phyloP scores from a whole-genome alignment of 345 rosid species.

The Melastoma malabathricum region DNA sequence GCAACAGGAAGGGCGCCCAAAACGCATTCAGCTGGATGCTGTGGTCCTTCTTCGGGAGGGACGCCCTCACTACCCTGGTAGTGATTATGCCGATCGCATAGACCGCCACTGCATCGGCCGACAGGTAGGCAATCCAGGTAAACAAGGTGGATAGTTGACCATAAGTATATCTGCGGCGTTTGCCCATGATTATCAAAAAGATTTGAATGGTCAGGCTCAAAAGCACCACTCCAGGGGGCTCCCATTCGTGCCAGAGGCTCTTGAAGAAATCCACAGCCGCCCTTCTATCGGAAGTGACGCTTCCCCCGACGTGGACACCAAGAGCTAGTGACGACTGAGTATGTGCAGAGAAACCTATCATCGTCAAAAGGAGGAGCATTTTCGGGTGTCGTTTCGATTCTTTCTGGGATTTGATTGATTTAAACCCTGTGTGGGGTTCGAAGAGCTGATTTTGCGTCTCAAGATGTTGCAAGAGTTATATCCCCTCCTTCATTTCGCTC shows the following conservation, averaged over 20 bases:
- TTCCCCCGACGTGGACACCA: too few relatives aligned
- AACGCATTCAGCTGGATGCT: constrained; percentile 4
- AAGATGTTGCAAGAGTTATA: too few relatives aligned
- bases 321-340: too few relatives aligned
- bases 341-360: too few relatives aligned
- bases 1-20: constrained; percentile 28
- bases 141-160: background rate
- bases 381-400: too few relatives aligned
- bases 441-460: too few relatives aligned
- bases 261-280: too few relatives aligned
- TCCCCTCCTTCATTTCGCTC: too few relatives aligned
- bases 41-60: background rate
- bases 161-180: constrained; percentile 3
- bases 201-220: constrained; percentile 14
- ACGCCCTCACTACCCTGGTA: background rate
- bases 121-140: constrained; percentile 14
- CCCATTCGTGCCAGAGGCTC: background rate
- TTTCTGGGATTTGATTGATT: too few relatives aligned
- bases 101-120: constrained; percentile 13
- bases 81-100: constrained; percentile 12
- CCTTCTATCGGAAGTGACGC: too few relatives aligned
- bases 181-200: constrained; percentile 7
- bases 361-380: too few relatives aligned
- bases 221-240: background rate
- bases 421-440: too few relatives aligned